Conservation (phyloP, 306 rosid genomes). For the Acacia melanoxylon region DNA sequence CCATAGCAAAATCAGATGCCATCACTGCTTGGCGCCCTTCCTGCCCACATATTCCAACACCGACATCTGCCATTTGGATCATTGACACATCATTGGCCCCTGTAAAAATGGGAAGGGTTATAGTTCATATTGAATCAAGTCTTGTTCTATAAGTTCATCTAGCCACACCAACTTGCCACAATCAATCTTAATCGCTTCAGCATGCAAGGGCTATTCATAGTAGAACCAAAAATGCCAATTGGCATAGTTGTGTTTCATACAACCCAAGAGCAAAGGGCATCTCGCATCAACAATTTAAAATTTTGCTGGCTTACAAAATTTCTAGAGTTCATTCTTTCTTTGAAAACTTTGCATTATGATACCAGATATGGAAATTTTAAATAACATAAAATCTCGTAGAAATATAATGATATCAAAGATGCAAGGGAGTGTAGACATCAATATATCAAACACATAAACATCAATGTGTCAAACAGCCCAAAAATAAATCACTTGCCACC, state of each 20-base stretch:
- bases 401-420: not conserved
- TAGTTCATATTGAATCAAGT: slow-evolving; percentile 21
- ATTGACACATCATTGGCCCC: slow-evolving; percentile 99
- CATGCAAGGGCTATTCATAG: not conserved
- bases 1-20: slow-evolving; percentile 99
- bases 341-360: not conserved
- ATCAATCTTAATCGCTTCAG: slow-evolving; percentile 8
- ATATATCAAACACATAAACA: not conserved
- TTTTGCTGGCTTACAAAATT: not conserved
- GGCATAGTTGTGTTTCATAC: not conserved
- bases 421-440: not conserved
- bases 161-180: slow-evolving; percentile 3
- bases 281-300: not conserved
- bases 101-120: slow-evolving; percentile 35
- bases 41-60: slow-evolving; percentile 98
- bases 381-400: not conserved
- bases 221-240: not conserved
- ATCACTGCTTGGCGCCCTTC: slow-evolving; percentile 99
- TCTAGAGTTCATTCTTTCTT: not conserved
- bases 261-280: not conserved
- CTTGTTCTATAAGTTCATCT: slow-evolving; percentile 22
- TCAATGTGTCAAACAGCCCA: not conserved
- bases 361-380: not conserved
- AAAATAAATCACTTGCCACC: slow-evolving; percentile 17
- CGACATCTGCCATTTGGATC: slow-evolving; percentile 99